Base-by-base conservation (phyloP, 2,329 filamentous ascomycete genomes). In the Rutstroemia sp. region DNA sequence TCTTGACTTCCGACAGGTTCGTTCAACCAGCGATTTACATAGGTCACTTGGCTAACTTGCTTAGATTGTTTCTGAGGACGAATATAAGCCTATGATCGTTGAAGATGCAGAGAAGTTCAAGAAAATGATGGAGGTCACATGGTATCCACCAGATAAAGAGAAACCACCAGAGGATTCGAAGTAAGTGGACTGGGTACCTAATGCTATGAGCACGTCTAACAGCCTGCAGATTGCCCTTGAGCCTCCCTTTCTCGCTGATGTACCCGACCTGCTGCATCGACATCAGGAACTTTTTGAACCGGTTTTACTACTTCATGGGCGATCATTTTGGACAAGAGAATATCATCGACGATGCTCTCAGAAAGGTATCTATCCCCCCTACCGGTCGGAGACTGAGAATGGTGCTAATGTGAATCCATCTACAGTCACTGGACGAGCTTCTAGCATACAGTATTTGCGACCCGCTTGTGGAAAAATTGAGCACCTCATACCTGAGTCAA, bases 1-100 rank as follows among this genome's bases (percentile, higher is more conserved):
- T 69, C 89, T 95, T 63, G 92, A 97, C 71, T 99, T 99, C 69
- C 87, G 95, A 69, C 92, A 97, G 76, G 86, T 88, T 68, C 57
- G 67, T 61, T 16, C n/a, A 19, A 19, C 53, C 48, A 6, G 14
- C 55, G 12, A 38, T 14, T 21, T 16, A 39, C 5, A 51, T n/a
- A 21, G 3, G 12, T 14, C 47, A 9, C 23, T 17, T 54, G 38
- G 48, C 56, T 64, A 39, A 68, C 27, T 27, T 51, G n/a, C 25
- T 36, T 56, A 83, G 79, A 86, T 86, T 65, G 82, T 86, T 16
- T 84, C 89, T n/a, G 96, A 90, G 0, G 94, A 99, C 70, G 94
- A 99, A 72, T 99, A 99, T 72, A 99, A 99, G 92, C 95, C 94
- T 2, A 97, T 99, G 94, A 89, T 90, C 1, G 95, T 97, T 70